Conservation (phyloP, 768 basidiomycete genomes). For the Mycena belliarum region DNA sequence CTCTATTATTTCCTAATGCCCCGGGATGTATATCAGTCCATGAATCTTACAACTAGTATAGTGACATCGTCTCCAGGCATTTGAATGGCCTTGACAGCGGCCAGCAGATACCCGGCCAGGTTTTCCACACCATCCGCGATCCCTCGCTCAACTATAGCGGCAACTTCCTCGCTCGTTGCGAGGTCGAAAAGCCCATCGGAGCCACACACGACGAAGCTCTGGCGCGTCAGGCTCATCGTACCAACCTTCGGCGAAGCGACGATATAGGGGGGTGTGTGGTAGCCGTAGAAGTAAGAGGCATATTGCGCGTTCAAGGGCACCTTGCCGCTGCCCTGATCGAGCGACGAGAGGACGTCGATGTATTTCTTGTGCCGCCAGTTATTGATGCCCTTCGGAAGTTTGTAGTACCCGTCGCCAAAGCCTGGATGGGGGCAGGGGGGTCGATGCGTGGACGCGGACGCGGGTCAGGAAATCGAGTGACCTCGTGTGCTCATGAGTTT, state of each 20-base stretch:
- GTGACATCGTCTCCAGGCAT: conserved; percentile 39
- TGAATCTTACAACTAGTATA: conserved; percentile 25
- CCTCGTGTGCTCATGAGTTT: conserved; percentile 42
- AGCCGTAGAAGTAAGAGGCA: conserved; percentile 38
- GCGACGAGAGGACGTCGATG: conserved; percentile 34
- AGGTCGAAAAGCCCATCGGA: conserved; percentile 61
- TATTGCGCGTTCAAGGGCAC: conserved; percentile 39
- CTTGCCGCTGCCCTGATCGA: conserved; percentile 32
- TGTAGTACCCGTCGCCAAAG: conserved; percentile 42
- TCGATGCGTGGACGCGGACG: no score
- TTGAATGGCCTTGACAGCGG: conserved; percentile 24
- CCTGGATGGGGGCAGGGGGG: conserved; percentile 23
- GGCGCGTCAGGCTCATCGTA: conserved; percentile 33
- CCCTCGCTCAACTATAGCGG: conserved; percentile 38
- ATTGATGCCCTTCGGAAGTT: conserved; percentile 33
- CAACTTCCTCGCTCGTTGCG: conserved; percentile 48
- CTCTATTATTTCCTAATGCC: no score
- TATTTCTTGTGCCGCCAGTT: conserved; percentile 33
- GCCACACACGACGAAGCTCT: conserved; percentile 50
- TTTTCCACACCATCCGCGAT: conserved; percentile 23
- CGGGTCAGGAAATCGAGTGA: conserved; percentile 8
- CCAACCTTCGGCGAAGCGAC: conserved; percentile 54
- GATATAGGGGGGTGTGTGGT: conserved; percentile 62
- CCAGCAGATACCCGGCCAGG: conserved; percentile 32
- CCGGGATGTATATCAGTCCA: not conserved